Evolutionary conservation across 2,329 filamentous ascomycete species (phyloP).

Genomic region (Penicillium griseofulvum): DNA sequence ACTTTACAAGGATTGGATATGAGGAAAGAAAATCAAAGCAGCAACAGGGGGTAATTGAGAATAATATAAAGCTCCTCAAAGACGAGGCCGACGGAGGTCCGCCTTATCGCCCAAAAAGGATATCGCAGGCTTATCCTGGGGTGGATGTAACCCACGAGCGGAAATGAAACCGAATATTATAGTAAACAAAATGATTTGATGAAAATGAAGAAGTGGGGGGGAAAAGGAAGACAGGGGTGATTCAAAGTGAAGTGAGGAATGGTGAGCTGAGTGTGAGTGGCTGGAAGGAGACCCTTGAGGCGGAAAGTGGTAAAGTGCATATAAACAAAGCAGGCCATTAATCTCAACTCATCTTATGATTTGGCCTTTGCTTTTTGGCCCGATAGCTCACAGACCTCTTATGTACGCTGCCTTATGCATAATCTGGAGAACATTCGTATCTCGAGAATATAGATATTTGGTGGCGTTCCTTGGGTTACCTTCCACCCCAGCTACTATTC

Average conservation of each 20-base stretch:
- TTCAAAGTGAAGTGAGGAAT: background rate
- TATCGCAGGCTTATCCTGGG: slow-evolving; percentile 6
- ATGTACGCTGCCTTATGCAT: background rate
- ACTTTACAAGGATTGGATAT: background rate
- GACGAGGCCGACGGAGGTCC: slow-evolving; percentile 11
- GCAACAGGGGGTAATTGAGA: background rate
- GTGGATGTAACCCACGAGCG: slow-evolving; percentile 13
- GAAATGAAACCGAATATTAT: background rate
- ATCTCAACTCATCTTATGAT: background rate
- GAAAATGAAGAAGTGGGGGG: background rate
- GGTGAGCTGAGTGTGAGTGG: background rate
- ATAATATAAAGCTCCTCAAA: background rate
- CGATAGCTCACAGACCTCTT: background rate
- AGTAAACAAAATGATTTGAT: background rate
- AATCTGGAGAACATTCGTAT: background rate
- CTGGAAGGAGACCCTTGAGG: background rate
- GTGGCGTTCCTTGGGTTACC: slow-evolving; percentile 15
- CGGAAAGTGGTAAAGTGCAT: background rate
- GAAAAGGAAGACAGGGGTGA: background rate
- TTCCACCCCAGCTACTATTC: background rate
- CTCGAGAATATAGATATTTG: background rate
- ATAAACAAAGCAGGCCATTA: background rate
- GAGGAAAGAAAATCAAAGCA: background rate
- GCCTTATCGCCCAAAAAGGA: slow-evolving; percentile 12
- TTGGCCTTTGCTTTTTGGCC: background rate